A percentile compares a stretch with the other conserved stretches of the same genome.
phyloP scores from a whole-genome alignment of 2,329 filamentous ascomycete genomes.

The Epicoccum sorghinum region DNA sequence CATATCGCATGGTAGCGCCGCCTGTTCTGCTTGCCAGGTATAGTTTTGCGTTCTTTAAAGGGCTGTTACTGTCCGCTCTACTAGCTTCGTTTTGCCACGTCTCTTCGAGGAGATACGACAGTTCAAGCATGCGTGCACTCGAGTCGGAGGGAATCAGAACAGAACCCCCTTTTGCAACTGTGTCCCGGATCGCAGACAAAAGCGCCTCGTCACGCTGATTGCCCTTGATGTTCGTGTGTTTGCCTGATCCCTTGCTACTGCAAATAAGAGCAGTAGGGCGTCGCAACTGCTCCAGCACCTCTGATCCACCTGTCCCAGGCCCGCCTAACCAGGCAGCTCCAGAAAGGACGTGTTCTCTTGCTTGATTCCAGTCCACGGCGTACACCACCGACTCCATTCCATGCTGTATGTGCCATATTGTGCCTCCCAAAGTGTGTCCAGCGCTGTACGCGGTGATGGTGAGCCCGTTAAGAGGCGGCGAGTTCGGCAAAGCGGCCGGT shows the following conservation, averaged over 20 bases:
- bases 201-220: constrained; percentile 85
- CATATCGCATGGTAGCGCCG: constrained; percentile 86
- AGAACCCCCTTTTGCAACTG: constrained; percentile 81
- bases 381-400: constrained; percentile 97
- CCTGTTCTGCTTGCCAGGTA: constrained; percentile 88
- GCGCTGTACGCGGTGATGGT: constrained; percentile 97
- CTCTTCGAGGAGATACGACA: constrained; percentile 91
- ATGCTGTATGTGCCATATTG: constrained; percentile 98
- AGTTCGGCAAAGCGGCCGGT: constrained; percentile 83
- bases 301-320: constrained; percentile 77
- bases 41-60: constrained; percentile 62
- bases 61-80: constrained; percentile 45
- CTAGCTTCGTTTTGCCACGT: constrained; percentile 67
- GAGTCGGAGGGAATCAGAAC: constrained; percentile 95
- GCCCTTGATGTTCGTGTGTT: constrained; percentile 72
- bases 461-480: constrained; percentile 85
- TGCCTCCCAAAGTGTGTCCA: constrained; percentile 92
- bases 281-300: constrained; percentile 90
- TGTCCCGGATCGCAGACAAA: constrained; percentile 78
- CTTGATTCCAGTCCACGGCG: constrained; percentile 97
- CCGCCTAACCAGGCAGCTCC: constrained; percentile 93
- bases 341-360: constrained; percentile 91
- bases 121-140: constrained; percentile 88
- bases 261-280: constrained; percentile 95
- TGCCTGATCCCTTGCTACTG: constrained; percentile 80